Evolutionary conservation across 345 rosid species (phyloP).

Genomic region (Melastoma malabathricum): DNA sequence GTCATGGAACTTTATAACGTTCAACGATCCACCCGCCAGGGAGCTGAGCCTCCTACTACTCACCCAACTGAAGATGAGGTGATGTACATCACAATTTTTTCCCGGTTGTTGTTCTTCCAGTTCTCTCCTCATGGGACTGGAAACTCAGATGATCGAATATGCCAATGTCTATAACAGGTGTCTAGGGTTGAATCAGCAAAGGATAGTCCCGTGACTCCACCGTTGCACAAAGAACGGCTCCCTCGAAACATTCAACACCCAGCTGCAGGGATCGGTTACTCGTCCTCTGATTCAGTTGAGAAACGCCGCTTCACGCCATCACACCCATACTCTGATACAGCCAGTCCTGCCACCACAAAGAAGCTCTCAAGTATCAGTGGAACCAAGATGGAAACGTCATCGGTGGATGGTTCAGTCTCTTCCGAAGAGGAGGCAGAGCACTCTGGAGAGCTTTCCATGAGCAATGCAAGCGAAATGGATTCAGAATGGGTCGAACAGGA

Average conservation of each 20-base stretch:
- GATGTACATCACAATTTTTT: constrained; percentile 6
- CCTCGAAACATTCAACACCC: constrained; percentile 23
- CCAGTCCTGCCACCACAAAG: constrained; percentile 53
- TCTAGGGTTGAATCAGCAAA: constrained; percentile 44
- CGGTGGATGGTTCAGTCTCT: constrained; percentile 56
- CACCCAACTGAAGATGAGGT: constrained; percentile 76
- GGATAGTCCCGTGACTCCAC: constrained; percentile 69
- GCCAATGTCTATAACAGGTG: constrained; percentile 22
- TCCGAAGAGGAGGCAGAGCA: constrained; percentile 54
- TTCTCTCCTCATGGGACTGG: background rate
- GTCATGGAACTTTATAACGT: constrained; percentile 94
- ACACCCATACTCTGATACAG: constrained; percentile 24
- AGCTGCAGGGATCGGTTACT: constrained; percentile 36
- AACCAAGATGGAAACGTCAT: constrained; percentile 64
- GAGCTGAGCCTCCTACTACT: constrained; percentile 50
- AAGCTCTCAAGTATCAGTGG: constrained; percentile 60
- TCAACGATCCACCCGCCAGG: constrained; percentile 52
- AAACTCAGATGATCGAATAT: background rate
- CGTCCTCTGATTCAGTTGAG: constrained; percentile 54
- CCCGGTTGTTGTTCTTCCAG: background rate
- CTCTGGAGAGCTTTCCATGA: constrained; percentile 67
- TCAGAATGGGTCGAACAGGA: constrained; percentile 96
- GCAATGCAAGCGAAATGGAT: constrained; percentile 87
- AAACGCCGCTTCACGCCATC: constrained; percentile 36
- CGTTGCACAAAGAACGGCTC: constrained; percentile 46